A percentile compares a stretch with the other conserved stretches of the same genome.
These are phyloP conservation scores for Mortierella claussenii DNA, from an alignment of 192 early-diverging fungal species.

Conservation along the genomic window DNA sequence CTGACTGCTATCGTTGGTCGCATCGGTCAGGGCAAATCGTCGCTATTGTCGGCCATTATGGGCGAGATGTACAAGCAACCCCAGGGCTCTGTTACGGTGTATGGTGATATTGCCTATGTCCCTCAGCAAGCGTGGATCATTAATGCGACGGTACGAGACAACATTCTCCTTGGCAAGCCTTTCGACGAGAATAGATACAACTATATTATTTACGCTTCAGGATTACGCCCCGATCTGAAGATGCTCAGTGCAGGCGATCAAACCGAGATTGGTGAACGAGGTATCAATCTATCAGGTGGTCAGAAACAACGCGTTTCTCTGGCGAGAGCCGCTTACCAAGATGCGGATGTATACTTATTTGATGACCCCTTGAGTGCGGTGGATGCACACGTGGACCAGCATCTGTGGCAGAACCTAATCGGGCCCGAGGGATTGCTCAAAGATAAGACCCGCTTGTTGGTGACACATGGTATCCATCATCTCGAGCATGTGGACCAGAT, in stretches of 20 bases:
- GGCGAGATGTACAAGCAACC: slow-evolving; percentile 82
- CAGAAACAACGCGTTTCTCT: slow-evolving; percentile 89
- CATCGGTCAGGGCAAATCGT: slow-evolving; percentile 77
- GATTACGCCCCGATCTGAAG: slow-evolving; percentile 26
- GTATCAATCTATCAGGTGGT: slow-evolving; percentile 73
- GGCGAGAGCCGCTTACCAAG: slow-evolving; percentile 81
- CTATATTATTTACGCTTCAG: slow-evolving; percentile 14
- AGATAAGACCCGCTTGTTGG: slow-evolving; percentile 80
- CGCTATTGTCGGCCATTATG: slow-evolving; percentile 74
- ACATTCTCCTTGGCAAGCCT: slow-evolving; percentile 84
- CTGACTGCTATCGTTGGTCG: slow-evolving; percentile 37
- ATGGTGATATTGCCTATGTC: slow-evolving; percentile 65
- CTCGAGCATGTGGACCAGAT: slow-evolving; percentile 74
- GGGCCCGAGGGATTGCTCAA: slow-evolving; percentile 84
- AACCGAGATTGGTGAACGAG: slow-evolving; percentile 58
- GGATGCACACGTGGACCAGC: slow-evolving; percentile 39
- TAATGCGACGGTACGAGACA: slow-evolving; percentile 67
- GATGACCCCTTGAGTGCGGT: slow-evolving; percentile 93
- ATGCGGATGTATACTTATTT: slow-evolving; percentile 80
- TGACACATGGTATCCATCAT: slow-evolving; percentile 82
- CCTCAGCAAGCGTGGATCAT: slow-evolving; percentile 45
- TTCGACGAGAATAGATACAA: slow-evolving; percentile 71
- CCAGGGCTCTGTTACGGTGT: slow-evolving; percentile 62
- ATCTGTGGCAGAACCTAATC: slow-evolving; percentile 56
- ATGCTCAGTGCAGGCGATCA: slow-evolving; percentile 41